These are phyloP conservation scores for Neofusicoccum ribis DNA, from an alignment of 2,329 filamentous ascomycete genomes.

Conservation along the genomic window DNA sequence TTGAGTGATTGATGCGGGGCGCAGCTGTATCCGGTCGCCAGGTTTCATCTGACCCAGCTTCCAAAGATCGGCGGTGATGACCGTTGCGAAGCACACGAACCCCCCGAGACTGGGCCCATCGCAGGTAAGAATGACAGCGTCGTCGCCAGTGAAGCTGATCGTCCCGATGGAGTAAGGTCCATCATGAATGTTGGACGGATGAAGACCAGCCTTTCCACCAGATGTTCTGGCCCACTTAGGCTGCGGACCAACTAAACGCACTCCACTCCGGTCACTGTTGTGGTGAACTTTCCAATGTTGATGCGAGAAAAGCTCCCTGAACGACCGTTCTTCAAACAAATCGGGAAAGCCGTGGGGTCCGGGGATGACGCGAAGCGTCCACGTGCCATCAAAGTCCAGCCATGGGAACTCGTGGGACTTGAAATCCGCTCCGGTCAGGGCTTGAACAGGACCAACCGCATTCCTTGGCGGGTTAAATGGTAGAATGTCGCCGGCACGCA, in stretches of 20 bases:
- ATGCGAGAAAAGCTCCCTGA: not conserved
- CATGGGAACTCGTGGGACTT: not conserved
- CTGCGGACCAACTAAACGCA: not conserved
- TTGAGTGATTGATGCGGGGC: not conserved
- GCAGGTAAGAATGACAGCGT: not conserved
- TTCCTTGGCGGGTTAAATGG: not conserved
- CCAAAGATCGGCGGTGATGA: not conserved
- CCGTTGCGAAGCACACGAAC: not conserved
- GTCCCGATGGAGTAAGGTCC: not conserved
- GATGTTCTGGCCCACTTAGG: not conserved
- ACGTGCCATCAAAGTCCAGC: not conserved
- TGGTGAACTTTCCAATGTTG: not conserved
- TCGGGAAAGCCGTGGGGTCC: not conserved
- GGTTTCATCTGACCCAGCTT: not conserved
- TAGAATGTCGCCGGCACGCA: not conserved
- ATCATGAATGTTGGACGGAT: not conserved
- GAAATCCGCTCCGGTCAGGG: not conserved
- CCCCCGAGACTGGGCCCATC: not conserved
- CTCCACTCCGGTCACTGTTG: not conserved
- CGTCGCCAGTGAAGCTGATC: conserved; percentile 1
- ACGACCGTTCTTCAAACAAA: not conserved
- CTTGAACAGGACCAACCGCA: not conserved
- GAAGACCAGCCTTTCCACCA: not conserved
- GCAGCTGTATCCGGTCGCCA: not conserved
- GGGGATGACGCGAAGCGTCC: not conserved